A percentile compares a stretch with the other conserved stretches of the same genome.
These are phyloP conservation scores for Betula pendula DNA, from an alignment of 306 rosid species.

Conservation along the genomic window DNA sequence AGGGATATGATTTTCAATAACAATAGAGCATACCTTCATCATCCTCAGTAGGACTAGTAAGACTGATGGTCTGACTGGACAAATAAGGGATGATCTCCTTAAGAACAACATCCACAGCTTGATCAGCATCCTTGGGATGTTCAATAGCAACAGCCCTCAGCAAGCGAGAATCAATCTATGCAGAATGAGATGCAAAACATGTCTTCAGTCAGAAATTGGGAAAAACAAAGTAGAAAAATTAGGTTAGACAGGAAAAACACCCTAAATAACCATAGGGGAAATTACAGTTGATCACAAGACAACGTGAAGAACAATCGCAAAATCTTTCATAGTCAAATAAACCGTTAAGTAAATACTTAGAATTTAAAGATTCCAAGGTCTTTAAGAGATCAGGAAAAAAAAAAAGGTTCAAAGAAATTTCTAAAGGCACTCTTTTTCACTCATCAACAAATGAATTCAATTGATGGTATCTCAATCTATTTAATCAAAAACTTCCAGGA, in stretches of 20 bases:
- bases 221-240: not conserved
- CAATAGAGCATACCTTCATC: conserved; percentile 1
- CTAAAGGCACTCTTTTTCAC: not conserved
- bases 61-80: not conserved
- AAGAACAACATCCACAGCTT: conserved; percentile 61
- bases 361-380: not conserved
- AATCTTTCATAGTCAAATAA: not conserved
- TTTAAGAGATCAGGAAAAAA: not conserved
- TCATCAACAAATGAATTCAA: not conserved
- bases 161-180: conserved; percentile 67
- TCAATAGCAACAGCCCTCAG: conserved; percentile 90
- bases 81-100: conserved; percentile 62
- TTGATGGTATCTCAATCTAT: not conserved
- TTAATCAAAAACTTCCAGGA: not conserved
- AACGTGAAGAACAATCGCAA: not conserved
- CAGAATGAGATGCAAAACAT: conserved; percentile 10
- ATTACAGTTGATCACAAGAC: not conserved
- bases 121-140: conserved; percentile 65
- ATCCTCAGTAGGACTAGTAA: conserved; percentile 23
- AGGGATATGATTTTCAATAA: not conserved
- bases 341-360: not conserved
- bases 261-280: not conserved
- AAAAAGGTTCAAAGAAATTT: not conserved
- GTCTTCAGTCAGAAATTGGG: conserved; percentile 1
- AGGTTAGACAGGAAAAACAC: not conserved